Conservation (phyloP, 2,329 filamentous ascomycete species). For the Colletotrichum limetticola region DNA sequence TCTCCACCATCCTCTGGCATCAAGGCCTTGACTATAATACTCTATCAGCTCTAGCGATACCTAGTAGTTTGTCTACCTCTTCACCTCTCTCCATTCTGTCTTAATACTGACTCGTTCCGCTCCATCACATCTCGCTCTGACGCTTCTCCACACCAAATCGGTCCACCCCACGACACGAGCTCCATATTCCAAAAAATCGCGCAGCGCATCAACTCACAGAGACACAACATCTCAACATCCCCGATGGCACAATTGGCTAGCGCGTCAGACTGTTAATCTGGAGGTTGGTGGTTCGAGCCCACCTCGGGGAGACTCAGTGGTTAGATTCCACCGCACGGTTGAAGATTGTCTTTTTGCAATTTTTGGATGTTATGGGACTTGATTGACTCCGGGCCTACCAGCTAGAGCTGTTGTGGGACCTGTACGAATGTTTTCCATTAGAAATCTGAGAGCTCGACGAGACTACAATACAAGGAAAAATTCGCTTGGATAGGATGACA, state of each 20-base stretch:
- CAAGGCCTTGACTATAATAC: neutral
- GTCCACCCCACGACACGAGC: constrained; percentile 1
- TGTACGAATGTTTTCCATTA: no score
- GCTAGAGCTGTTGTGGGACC: no score
- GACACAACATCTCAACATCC: constrained; percentile 19
- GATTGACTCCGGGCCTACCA: no score
- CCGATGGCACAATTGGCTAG: constrained; percentile 35
- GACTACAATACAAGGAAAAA: no score
- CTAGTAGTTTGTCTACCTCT: neutral
- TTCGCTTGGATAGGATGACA: no score
- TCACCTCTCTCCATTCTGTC: neutral
- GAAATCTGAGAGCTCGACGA: no score
- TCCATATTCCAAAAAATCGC: constrained; percentile 22
- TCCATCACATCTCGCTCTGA: neutral
- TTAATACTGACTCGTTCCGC: neutral
- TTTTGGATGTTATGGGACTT: neutral
- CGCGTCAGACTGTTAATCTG: constrained; percentile 35
- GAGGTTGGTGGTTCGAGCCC: constrained; percentile 35
- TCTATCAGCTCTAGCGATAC: neutral
- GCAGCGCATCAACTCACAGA: neutral
- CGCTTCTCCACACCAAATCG: neutral
- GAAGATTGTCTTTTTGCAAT: neutral
- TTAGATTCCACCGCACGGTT: constrained; percentile 7
- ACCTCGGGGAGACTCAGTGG: constrained; percentile 30
- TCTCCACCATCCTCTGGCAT: neutral